Evolutionary conservation across 495 filamentous ascomycete genomes (phyloP).

Genomic region (Neurospora sp.): DNA sequence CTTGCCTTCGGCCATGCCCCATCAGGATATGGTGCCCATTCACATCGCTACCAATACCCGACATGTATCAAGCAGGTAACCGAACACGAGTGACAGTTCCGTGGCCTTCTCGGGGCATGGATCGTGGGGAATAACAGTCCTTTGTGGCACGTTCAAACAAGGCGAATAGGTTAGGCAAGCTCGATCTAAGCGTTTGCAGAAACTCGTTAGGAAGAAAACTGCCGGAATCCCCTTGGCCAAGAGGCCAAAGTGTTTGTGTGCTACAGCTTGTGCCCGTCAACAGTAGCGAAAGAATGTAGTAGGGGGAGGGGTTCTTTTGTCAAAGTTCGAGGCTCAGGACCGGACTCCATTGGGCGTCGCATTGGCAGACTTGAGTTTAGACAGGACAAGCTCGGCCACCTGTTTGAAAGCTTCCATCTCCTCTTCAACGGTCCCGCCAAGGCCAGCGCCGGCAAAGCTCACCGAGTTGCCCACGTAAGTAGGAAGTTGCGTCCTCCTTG

Average conservation of each 20-base stretch:
- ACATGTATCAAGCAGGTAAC: not conserved
- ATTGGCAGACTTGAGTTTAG: conserved; percentile 30
- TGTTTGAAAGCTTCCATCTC: conserved; percentile 80
- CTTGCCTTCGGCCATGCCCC: not conserved
- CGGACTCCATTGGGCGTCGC: conserved; percentile 4
- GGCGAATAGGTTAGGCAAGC: not conserved
- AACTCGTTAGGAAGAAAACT: not conserved
- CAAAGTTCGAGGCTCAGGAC: not conserved
- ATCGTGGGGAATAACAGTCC: not conserved
- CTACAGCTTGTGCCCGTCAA: not conserved
- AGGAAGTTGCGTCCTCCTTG: conserved; percentile 55
- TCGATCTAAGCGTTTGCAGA: not conserved
- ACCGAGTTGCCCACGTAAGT: conserved; percentile 80
- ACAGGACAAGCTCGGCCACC: conserved; percentile 58
- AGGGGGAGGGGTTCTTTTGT: not conserved
- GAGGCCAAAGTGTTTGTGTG: not conserved
- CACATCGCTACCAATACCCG: not conserved
- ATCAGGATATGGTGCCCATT: not conserved
- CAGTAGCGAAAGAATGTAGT: not conserved
- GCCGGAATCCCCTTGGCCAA: not conserved
- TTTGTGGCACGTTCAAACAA: not conserved
- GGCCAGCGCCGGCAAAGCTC: conserved; percentile 52
- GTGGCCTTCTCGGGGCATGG: not conserved
- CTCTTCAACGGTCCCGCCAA: conserved; percentile 76
- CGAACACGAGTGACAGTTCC: not conserved